Conservation (phyloP, 1,284 basidiomycete genomes). For the Moesziomyces antarcticus region DNA sequence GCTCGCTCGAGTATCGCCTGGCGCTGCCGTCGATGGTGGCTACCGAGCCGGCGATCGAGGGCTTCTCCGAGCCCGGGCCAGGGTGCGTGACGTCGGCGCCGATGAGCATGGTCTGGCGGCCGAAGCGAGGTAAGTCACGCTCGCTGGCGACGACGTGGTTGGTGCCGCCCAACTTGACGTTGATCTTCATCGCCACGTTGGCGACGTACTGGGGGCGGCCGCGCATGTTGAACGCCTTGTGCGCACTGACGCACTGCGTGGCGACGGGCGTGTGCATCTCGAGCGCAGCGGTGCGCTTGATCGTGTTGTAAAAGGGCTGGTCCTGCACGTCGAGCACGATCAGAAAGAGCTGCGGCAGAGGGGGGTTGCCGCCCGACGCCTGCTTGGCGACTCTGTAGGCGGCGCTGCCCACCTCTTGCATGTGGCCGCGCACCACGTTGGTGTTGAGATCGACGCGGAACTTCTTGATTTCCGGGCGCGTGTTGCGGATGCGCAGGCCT, state of each 20-base stretch:
- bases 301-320: conserved; percentile 66
- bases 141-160: conserved; percentile 61
- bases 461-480: conserved; percentile 11
- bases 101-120: conserved; percentile 69
- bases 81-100: conserved; percentile 67
- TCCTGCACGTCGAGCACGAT: conserved; percentile 56
- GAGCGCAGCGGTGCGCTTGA: conserved; percentile 69
- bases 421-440: conserved; percentile 5
- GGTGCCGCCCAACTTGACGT: conserved; percentile 71
- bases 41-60: conserved; percentile 71
- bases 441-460: conserved; percentile 1
- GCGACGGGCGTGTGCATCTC: conserved; percentile 65
- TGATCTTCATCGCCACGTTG: conserved; percentile 66
- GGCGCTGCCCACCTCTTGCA: conserved; percentile 17
- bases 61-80: conserved; percentile 67
- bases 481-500: conserved; percentile 33
- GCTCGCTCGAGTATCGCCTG: conserved; percentile 66
- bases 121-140: conserved; percentile 59
- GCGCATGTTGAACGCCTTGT: conserved; percentile 55
- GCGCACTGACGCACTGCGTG: conserved; percentile 61
- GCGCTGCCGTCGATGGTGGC: conserved; percentile 68
- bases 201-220: conserved; percentile 70
- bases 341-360: conserved; percentile 51
- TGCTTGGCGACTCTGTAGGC: conserved; percentile 21
- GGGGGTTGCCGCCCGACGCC: conserved; percentile 1